Base-by-base conservation (phyloP, 2,329 filamentous ascomycete genomes). In the Pleoardoris graminearum region DNA sequence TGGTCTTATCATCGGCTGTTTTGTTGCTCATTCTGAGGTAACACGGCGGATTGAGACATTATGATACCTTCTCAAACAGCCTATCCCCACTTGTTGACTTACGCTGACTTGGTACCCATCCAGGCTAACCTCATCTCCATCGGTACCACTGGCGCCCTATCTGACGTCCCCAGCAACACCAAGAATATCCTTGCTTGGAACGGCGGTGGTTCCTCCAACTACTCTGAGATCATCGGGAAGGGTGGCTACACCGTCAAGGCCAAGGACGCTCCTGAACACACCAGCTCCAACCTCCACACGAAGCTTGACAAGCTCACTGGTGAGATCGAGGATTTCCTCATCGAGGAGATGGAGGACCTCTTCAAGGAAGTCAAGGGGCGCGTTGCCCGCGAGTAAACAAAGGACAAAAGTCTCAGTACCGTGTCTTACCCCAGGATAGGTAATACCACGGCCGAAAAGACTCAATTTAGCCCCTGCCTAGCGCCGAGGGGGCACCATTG, bases 171-270 rank as follows among this genome's bases (percentile, higher is more conserved):
- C 61, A 81, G 80, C 46, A 86, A 90, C 75, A 99, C 95, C 65
- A 86, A 86, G 75, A 99, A 99, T 85, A 82, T 96, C 72, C 91
- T 99, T 58, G 93, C 93, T 76, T 99, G 92, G 93, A 99, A 99
- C 85, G 94, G 95, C 74, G 95, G 91, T 79, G 94, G 94, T 71
- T 89, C 85, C 72, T 86, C 83, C 80, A 96, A 99, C 88, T 97
- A 90, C 85, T 83, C 84, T 56, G 81, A 89, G 66, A 96, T 97
- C 69, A 77, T 96, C 59, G 78, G 65, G 58, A 68, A 67, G 62
- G 51, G 44, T 38, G 33, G 44, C n/a, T 47, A 47, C 44, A 29
- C 58, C 29, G 60, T 50, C 30, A 56, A 66, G 59, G 67, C 67
- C 52, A 66, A 73, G 61, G 60, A 64, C 53, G 59, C 64, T 47